Conservation (phyloP, 2,329 filamentous ascomycete species). For the Aspergillus sp. region DNA sequence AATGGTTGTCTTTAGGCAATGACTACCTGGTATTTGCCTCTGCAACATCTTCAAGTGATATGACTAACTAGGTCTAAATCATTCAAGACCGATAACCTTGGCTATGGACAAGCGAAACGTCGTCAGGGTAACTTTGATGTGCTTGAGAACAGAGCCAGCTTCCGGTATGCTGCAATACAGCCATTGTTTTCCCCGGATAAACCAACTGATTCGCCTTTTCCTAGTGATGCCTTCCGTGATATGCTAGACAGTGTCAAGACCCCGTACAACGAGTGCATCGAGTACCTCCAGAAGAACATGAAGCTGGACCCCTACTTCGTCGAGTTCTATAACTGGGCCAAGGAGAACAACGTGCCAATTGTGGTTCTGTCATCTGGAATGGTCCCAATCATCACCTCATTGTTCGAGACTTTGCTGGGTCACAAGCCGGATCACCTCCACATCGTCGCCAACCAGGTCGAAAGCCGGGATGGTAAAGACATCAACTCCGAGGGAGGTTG, state of each 20-base stretch:
- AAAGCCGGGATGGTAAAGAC: conserved; percentile 60
- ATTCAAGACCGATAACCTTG: conserved; percentile 78
- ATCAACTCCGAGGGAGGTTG: conserved; percentile 80
- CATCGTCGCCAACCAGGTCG: conserved; percentile 84
- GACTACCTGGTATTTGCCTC: conserved; percentile 52
- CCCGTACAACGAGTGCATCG: conserved; percentile 77
- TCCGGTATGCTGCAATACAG: conserved; percentile 50
- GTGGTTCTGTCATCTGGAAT: conserved; percentile 91
- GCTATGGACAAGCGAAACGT: conserved; percentile 70
- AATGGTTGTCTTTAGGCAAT: conserved; percentile 46
- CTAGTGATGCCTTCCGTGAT: conserved; percentile 72
- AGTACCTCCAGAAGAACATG: conserved; percentile 75
- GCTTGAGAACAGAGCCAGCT: conserved; percentile 64
- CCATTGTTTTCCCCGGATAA: not conserved
- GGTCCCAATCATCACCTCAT: conserved; percentile 80
- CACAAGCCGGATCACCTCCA: conserved; percentile 68
- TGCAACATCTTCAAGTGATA: not conserved
- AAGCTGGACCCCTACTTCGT: conserved; percentile 83
- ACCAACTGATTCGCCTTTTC: conserved; percentile 4
- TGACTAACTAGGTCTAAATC: not conserved
- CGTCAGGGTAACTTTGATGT: conserved; percentile 71
- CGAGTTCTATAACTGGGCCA: conserved; percentile 80
- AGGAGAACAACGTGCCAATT: conserved; percentile 78
- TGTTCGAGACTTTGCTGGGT: conserved; percentile 78
- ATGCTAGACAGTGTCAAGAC: conserved; percentile 86